Percentiles rank a stretch among this genome's conserved stretches.
Evolutionary conservation across 768 basidiomycete species (phyloP).

Genomic region (Rubroboletus pulcherrimus): DNA sequence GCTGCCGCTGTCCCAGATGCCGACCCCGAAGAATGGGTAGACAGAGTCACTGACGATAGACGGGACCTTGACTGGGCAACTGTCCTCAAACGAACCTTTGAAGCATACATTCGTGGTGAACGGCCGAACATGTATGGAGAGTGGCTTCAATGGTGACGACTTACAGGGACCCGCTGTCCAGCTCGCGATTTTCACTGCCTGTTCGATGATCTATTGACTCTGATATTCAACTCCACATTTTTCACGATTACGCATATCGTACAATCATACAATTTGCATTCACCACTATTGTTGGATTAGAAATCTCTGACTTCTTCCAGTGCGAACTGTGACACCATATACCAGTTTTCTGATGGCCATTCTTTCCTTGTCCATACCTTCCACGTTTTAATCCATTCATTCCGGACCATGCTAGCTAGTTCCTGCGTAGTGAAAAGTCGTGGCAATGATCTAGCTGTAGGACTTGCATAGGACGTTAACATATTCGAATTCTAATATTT

Average conservation of each 20-base stretch:
- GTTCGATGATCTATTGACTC: conserved; percentile 28
- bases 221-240: conserved; percentile 26
- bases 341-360: conserved; percentile 28
- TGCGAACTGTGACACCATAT: conserved; percentile 28
- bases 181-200: conserved; percentile 10
- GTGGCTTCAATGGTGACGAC: conserved; percentile 50
- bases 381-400: conserved; percentile 15
- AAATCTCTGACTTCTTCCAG: conserved; percentile 20
- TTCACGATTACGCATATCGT: conserved; percentile 26
- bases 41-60: conserved; percentile 56
- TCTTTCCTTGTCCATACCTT: conserved; percentile 26
- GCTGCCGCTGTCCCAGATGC: conserved; percentile 34
- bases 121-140: conserved; percentile 96
- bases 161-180: background rate
- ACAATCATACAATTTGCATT: conserved; percentile 27
- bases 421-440: conserved; percentile 6
- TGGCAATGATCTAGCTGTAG: conserved; percentile 11
- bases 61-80: conserved; percentile 90
- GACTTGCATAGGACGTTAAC: conserved; percentile 23
- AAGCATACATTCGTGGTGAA: conserved; percentile 88
- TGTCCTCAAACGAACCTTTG: conserved; percentile 93
- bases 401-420: conserved; percentile 18
- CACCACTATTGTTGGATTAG: conserved; percentile 31
- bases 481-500: conserved; percentile 27
- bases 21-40: conserved; percentile 37